Base-by-base conservation (phyloP, 371 early-diverging fungal species). In the Apophysomyces variabilis region DNA sequence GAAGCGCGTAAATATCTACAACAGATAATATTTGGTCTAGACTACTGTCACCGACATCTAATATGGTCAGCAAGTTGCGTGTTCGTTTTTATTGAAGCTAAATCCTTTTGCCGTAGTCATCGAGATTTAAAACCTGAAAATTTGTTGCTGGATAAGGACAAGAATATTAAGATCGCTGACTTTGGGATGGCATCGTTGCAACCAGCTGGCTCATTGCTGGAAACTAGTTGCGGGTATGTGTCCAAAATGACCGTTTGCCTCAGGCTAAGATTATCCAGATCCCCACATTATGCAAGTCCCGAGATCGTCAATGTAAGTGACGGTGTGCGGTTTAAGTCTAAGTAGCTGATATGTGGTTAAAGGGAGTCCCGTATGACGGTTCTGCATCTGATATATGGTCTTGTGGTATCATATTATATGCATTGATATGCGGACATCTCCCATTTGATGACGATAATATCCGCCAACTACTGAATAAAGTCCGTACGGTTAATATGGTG, bases 71-170 rank as follows among this genome's bases (percentile, higher is more conserved):
- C 36, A 41, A 32, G 1, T 7, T 9, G 21, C 2, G 11, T n/a
- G 13, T 61, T 32, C 16, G 54, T 26, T 63, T 47, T 43, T 5
- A 45, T 60, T 8, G 5, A 21, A 16, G 13, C 38, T 54, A 56
- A 8, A 35, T 36, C 8, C 56, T 58, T 38, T 36, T 58, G 43
- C 11, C 44, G 32, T 60, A 94, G 97, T 64, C 99, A 99, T 80
- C 92, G 99, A 60, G 99, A 99, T 78, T 80, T 99, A 16, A 99
- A 99, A 72, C 97, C 98, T 74, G 92, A 91, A 66, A 99, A 99
- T 77, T 82, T 99, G 54, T 82, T 99, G 62, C 80, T 99, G 16
- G 96, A 97, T 76, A 66, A 66, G 65, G 83, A 87, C 43, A 89
- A 88, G 39, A 87, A 80, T 66, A 91, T 89, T 36, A 95, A 94